These are phyloP conservation scores for Curvularia eragrostidis DNA, from an alignment of 2,329 filamentous ascomycete species.

Conservation along the genomic window DNA sequence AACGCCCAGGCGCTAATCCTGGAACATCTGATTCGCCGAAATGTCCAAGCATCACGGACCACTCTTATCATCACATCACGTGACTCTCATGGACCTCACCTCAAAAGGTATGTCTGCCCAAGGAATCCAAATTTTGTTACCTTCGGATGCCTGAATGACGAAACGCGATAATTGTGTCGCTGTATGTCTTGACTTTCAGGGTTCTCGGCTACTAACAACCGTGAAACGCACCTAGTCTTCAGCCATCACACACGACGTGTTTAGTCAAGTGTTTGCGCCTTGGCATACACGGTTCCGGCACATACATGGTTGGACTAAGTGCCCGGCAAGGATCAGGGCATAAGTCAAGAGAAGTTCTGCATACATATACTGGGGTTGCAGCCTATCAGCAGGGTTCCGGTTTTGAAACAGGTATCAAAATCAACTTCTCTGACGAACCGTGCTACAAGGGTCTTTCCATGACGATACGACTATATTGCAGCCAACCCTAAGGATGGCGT, in stretches of 20 bases:
- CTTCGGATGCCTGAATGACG: constrained; percentile 3
- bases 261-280: constrained; percentile 17
- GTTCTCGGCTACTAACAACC: neutral
- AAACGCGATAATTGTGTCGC: constrained; percentile 18
- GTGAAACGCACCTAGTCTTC: constrained; percentile 29
- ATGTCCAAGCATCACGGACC: neutral
- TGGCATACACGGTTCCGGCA: neutral
- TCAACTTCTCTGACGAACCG: neutral
- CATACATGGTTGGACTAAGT: neutral
- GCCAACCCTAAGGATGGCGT: neutral
- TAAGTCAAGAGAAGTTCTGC: neutral
- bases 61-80: constrained; percentile 2
- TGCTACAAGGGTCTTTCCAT: neutral
- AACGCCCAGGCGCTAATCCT: constrained; percentile 12
- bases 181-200: constrained; percentile 6
- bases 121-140: constrained; percentile 10
- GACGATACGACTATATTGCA: neutral
- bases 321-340: neutral
- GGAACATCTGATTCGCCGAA: neutral
- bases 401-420: neutral
- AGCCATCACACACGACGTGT: constrained; percentile 32
- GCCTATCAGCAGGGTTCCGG: neutral
- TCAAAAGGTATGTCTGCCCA: constrained; percentile 8
- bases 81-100: neutral
- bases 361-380: no score